A percentile compares a stretch with the other conserved stretches of the same genome.
Evolutionary conservation across 345 rosid species (phyloP).

Genomic region (Arabidopsis thaliana): DNA sequence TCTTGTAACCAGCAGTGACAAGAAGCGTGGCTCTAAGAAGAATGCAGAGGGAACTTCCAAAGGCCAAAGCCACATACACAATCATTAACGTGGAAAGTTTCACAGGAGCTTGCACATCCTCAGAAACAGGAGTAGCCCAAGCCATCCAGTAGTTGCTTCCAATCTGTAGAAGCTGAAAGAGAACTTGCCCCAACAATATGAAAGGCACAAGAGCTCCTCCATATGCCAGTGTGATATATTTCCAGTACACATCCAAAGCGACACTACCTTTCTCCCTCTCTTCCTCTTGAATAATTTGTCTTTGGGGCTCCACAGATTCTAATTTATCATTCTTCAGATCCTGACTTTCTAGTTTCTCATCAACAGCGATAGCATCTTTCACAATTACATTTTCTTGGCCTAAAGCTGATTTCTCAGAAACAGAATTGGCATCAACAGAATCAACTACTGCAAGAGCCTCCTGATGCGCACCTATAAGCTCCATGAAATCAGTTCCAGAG

Average conservation of each 20-base stretch:
- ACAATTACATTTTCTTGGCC: slow-evolving; percentile 36
- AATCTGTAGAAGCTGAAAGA: slow-evolving; percentile 72
- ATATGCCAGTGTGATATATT: slow-evolving; percentile 66
- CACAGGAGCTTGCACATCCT: slow-evolving; percentile 59
- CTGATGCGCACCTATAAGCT: slow-evolving; percentile 75
- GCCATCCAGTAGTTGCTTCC: slow-evolving; percentile 94
- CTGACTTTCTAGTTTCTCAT: slow-evolving; percentile 44
- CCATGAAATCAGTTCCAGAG: slow-evolving; percentile 77
- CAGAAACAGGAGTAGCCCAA: slow-evolving; percentile 73
- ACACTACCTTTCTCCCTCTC: slow-evolving; percentile 87
- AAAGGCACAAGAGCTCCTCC: slow-evolving; percentile 79
- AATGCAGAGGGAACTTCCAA: slow-evolving; percentile 67
- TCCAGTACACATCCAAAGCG: slow-evolving; percentile 66
- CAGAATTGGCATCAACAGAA: slow-evolving; percentile 48
- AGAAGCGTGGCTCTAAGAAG: slow-evolving; percentile 61
- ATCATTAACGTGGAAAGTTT: slow-evolving; percentile 51
- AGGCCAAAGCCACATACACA: slow-evolving; percentile 62
- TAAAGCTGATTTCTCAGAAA: slow-evolving; percentile 38
- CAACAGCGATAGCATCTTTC: slow-evolving; percentile 30
- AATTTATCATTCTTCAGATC: slow-evolving; percentile 46
- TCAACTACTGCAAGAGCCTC: slow-evolving; percentile 64
- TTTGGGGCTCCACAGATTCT: slow-evolving; percentile 51
- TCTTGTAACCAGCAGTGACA: slow-evolving; percentile 63
- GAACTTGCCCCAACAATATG: slow-evolving; percentile 63
- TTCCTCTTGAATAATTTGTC: slow-evolving; percentile 78